A percentile compares a stretch with the other conserved stretches of the same genome.
These are phyloP conservation scores for Suillus tomentosus DNA, from an alignment of 768 basidiomycete genomes.

Conservation along the genomic window DNA sequence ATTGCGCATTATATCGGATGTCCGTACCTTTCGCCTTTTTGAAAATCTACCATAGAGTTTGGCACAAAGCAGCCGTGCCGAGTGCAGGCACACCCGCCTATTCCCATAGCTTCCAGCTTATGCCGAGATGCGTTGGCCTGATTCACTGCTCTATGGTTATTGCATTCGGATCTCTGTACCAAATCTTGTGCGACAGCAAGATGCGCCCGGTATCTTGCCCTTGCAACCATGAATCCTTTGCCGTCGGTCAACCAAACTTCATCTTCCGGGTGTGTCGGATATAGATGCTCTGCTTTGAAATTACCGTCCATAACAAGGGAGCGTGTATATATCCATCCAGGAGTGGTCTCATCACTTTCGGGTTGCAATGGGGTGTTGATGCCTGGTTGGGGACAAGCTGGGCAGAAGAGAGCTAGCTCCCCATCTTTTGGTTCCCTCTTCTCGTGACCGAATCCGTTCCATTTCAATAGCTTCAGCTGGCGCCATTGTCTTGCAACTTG, in stretches of 20 bases:
- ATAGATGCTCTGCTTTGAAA: slow-evolving; percentile 3
- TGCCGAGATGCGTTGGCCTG: slow-evolving; percentile 13
- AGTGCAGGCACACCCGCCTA: slow-evolving; percentile 32
- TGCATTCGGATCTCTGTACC: slow-evolving; percentile 16
- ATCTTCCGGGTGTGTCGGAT: slow-evolving; percentile 11
- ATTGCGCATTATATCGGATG: no score
- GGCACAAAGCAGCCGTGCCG: no score
- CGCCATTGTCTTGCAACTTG: slow-evolving; percentile 20
- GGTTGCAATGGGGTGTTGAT: neutral
- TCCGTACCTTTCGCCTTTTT: no score
- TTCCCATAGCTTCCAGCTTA: slow-evolving; percentile 28
- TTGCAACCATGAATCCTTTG: neutral
- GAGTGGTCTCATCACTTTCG: no score
- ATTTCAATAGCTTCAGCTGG: slow-evolving; percentile 23
- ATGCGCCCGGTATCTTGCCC: neutral
- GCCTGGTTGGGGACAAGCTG: slow-evolving; percentile 11
- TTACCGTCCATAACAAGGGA: slow-evolving; percentile 2
- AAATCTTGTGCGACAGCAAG: neutral
- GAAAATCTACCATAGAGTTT: no score
- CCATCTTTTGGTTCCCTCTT: neutral
- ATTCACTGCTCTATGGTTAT: slow-evolving; percentile 23
- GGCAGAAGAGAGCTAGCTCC: neutral
- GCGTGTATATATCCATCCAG: no score
- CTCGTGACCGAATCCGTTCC: slow-evolving; percentile 15
- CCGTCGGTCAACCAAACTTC: slow-evolving; percentile 21